Conservation (phyloP, 345 rosid species). For the Eucalyptus guilfoylei region DNA sequence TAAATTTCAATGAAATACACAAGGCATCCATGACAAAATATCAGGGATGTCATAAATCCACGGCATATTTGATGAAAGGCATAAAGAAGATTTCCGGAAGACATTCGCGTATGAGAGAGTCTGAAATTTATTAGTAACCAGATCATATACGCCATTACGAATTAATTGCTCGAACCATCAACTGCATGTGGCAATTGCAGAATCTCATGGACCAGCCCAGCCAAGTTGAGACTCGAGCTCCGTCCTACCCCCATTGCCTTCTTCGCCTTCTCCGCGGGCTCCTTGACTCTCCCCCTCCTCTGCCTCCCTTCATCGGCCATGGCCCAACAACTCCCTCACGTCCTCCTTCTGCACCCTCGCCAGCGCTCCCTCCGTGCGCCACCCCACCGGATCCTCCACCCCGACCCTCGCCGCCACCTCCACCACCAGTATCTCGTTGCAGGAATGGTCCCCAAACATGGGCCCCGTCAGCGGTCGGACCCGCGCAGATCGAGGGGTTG, state of each 20-base stretch:
- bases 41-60: no score
- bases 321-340: neutral
- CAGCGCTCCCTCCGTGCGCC: neutral
- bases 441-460: no score
- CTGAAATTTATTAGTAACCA: no score
- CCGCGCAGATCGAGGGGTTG: no score
- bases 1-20: no score
- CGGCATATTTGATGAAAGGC: no score
- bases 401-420: no score
- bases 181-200: neutral
- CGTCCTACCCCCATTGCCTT: slow-evolving; percentile 4
- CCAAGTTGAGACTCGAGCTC: slow-evolving; percentile 1
- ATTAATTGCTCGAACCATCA: neutral
- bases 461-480: no score
- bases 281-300: neutral
- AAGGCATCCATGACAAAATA: no score
- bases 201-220: neutral
- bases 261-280: neutral
- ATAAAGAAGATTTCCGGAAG: no score
- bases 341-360: slow-evolving; percentile 1
- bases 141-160: neutral
- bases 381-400: no score
- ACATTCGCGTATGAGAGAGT: accelerated
- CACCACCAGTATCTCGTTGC: no score
- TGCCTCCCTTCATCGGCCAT: neutral